phyloP scores from a whole-genome alignment of 345 rosid species.

The Diplotaxis tenuifolia region DNA sequence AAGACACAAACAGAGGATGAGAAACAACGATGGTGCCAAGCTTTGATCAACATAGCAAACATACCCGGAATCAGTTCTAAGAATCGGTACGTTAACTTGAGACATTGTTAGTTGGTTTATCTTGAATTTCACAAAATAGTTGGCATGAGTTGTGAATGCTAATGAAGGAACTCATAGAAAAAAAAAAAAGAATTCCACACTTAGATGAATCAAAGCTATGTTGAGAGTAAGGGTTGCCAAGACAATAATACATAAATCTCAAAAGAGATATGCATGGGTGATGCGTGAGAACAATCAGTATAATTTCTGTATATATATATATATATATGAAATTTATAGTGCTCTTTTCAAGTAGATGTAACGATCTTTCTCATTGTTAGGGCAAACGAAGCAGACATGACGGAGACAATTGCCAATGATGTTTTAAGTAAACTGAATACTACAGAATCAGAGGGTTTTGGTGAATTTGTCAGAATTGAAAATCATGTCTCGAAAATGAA shows the following conservation, averaged over 20 bases:
- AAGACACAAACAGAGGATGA: not conserved
- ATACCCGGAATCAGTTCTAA: not conserved
- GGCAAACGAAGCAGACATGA: not conserved
- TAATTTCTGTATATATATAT: not conserved
- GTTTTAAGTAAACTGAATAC: conserved; percentile 5
- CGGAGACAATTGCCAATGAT: not conserved
- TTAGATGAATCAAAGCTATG: not conserved
- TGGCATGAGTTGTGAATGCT: not conserved
- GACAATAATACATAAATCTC: not conserved
- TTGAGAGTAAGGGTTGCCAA: not conserved
- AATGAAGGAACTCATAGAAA: not conserved
- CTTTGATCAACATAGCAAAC: not conserved
- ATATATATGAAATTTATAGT: not conserved
- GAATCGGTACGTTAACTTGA: not conserved
- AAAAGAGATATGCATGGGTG: not conserved
- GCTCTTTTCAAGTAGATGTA: not conserved
- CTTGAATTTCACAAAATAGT: not conserved
- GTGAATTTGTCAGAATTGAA: conserved; percentile 22
- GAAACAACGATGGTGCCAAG: not conserved
- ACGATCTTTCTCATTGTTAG: not conserved
- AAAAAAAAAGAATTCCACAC: not conserved
- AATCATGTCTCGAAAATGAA: not conserved
- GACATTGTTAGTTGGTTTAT: not conserved
- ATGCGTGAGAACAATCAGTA: not conserved
- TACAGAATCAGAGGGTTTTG: not conserved